These are phyloP conservation scores for Boechera divaricarpa DNA, from an alignment of 345 rosid species.

Conservation along the genomic window DNA sequence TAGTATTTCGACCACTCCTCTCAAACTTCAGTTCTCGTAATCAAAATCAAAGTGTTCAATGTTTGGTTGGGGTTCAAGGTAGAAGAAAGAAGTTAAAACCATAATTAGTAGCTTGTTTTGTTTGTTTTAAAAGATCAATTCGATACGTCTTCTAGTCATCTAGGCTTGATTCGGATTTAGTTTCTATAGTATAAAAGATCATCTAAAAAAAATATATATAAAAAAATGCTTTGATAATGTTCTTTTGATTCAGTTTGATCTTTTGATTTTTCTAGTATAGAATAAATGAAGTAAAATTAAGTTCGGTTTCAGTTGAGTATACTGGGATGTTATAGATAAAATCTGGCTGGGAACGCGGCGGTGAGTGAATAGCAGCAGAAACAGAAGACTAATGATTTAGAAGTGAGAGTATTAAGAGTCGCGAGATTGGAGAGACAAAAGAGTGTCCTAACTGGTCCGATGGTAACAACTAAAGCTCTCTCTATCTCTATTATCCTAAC, in stretches of 20 bases:
- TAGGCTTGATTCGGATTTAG: background rate
- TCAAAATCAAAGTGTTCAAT: constrained; percentile 4
- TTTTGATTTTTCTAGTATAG: background rate
- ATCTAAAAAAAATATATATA: background rate
- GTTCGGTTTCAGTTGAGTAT: constrained; percentile 1
- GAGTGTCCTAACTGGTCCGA: constrained; percentile 45
- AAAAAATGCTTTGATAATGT: background rate
- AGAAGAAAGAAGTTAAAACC: background rate
- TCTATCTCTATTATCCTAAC: constrained; percentile 38
- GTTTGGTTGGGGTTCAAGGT: background rate
- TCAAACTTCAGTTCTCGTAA: constrained; percentile 1
- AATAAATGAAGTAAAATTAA: background rate
- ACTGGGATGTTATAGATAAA: background rate
- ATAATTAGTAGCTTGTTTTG: background rate
- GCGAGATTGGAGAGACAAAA: constrained; percentile 21
- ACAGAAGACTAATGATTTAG: constrained; percentile 8
- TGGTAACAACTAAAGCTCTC: constrained; percentile 49
- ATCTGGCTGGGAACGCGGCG: constrained; percentile 19
- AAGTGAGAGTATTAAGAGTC: background rate
- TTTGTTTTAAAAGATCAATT: background rate
- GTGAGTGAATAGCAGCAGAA: constrained; percentile 36
- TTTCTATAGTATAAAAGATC: background rate
- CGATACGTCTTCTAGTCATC: background rate
- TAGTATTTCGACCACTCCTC: constrained; percentile 6
- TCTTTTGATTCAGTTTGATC: background rate